Evolutionary conservation across 2,329 filamentous ascomycete species (phyloP).

Genomic region (Epichloe festucae): DNA sequence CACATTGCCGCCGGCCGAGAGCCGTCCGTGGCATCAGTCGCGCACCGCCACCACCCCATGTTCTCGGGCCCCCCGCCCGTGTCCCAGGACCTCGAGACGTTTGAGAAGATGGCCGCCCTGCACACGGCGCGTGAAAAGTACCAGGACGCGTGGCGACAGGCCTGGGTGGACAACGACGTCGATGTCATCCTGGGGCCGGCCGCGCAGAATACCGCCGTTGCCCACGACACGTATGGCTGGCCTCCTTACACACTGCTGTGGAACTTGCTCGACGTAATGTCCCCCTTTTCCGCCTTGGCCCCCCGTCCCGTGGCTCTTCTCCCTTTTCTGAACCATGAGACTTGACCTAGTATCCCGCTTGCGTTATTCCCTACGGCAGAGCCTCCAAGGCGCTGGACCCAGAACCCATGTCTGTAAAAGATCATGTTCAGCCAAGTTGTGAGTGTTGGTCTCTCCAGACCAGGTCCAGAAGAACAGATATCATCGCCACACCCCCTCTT

Average conservation of each 20-base stretch:
- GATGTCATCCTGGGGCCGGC: constrained; percentile 37
- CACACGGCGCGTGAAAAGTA: constrained; percentile 13
- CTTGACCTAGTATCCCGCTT: constrained; percentile 33
- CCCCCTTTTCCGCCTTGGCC: neutral
- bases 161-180: constrained; percentile 28
- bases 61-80: neutral
- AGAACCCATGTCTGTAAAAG: constrained; percentile 1
- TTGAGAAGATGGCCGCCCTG: constrained; percentile 22
- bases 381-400: constrained; percentile 13
- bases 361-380: constrained; percentile 31
- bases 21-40: neutral
- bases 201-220: constrained; percentile 35
- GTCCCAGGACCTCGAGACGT: constrained; percentile 8
- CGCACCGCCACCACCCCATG: neutral
- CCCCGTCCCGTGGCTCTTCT: neutral
- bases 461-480: too few relatives aligned
- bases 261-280: constrained; percentile 36
- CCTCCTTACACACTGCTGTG: constrained; percentile 34
- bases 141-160: constrained; percentile 27
- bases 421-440: constrained; percentile 1
- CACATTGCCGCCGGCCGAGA: neutral
- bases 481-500: too few relatives aligned
- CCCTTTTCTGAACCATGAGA: neutral
- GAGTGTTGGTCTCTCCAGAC: neutral
- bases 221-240: constrained; percentile 35